phyloP scores from a whole-genome alignment of 257 asterid species.

The Thymus quinquecostatus region DNA sequence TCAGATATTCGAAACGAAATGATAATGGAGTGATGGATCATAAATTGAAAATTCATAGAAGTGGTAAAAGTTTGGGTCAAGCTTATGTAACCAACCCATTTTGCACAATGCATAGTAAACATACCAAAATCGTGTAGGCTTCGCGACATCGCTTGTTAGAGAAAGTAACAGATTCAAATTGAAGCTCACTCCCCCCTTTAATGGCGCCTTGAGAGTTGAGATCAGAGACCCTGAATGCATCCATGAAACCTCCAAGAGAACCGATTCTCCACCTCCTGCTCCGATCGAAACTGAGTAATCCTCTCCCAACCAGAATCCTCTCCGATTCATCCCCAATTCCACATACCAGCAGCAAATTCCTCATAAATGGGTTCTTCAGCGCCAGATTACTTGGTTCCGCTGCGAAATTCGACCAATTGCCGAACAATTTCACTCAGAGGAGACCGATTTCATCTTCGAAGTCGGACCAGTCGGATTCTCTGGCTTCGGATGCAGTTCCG shows the following conservation, averaged over 20 bases:
- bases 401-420: constrained; percentile 21
- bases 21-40: no score
- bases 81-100: no score
- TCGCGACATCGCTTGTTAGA: no score
- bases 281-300: constrained; percentile 34
- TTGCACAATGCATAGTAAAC: no score
- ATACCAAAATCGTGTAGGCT: no score
- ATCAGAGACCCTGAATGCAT: constrained; percentile 15
- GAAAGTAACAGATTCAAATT: no score
- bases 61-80: no score
- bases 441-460: constrained; percentile 49
- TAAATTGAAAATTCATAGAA: no score
- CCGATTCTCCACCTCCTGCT: constrained; percentile 33
- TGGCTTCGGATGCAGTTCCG: not conserved
- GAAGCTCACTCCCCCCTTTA: constrained; percentile 16
- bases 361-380: constrained; percentile 25
- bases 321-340: constrained; percentile 34
- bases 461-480: constrained; percentile 18
- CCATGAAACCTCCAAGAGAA: constrained; percentile 54
- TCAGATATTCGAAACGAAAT: no score
- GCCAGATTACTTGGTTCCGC: constrained; percentile 35
- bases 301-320: constrained; percentile 34
- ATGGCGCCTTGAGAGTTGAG: not conserved
- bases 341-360: constrained; percentile 12
- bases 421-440: constrained; percentile 31